Base-by-base conservation (phyloP, 176 grass and related monocot genomes). In the Hsuehochloa calcarea region DNA sequence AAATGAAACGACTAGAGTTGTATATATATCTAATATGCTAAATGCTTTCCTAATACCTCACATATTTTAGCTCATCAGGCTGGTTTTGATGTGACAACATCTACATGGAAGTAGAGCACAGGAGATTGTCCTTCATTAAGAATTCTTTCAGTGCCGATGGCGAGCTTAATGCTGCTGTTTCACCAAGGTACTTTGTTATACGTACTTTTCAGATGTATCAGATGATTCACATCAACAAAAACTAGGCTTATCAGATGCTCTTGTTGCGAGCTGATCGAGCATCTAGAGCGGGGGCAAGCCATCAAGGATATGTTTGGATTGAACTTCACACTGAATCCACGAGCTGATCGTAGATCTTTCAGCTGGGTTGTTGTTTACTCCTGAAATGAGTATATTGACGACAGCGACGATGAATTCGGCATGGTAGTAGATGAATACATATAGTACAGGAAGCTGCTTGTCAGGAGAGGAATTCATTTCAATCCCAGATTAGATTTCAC, bases 231-330 rank as follows among this genome's bases (percentile, higher is more conserved):
- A 23, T 27, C 19, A n/a, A 78, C 55, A 51, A 3, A n/a, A n/a
- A n/a, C 49, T 22, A 13, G 46, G 20, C 23, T 74, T 54, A 51
- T 55, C 10, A n/a, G 90, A 90, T 5, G 70, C 80, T 12, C 85
- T 98, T n/a, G 93, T 98, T 0, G 86, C 87, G 2, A 92, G 39
- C 68, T 98, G 22, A 80, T 95, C 15, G 88, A 92, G 15, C 74
- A 94, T 50, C 38, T 82, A n/a, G 91, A 90, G 61, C 82, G 78
- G 11, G 91, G 91, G 13, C 86, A 90, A 65, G 80, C 84, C 45
- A 86, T 92, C 63, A 93, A 89, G 76, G 93, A 98, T 85, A 98
- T 98, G 96, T 91, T 95, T 65, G 96, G 92, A 65, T 79, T 98
- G 43, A 92, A 84, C 86, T 94, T 98, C 58, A 80, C 87, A 22